Evolutionary conservation across 2,329 filamentous ascomycete genomes (phyloP).

Genomic region (Fusarium verticillioides): DNA sequence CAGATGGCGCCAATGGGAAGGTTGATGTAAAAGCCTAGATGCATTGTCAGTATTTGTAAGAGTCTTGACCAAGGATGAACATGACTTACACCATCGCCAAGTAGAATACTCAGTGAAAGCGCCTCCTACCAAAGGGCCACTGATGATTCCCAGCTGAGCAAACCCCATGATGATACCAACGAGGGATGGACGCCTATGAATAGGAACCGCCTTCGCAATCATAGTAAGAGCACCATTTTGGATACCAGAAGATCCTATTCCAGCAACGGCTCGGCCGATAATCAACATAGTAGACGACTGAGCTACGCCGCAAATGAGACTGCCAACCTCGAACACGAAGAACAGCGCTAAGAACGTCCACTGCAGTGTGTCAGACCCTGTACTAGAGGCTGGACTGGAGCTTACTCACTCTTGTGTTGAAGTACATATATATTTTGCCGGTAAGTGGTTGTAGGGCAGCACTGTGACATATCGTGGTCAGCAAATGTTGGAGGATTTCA

Average conservation of each 20-base stretch:
- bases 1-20: constrained; percentile 56
- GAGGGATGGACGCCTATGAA: constrained; percentile 44
- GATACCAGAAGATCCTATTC: constrained; percentile 58
- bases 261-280: constrained; percentile 60
- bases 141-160: constrained; percentile 56
- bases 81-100: constrained; percentile 59
- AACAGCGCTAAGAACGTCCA: constrained; percentile 47
- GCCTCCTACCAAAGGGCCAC: constrained; percentile 61
- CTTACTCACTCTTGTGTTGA: constrained; percentile 36
- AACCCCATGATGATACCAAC: constrained; percentile 47
- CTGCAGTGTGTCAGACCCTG: constrained; percentile 12
- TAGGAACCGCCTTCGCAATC: constrained; percentile 45
- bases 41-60: constrained; percentile 6
- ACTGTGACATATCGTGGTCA: constrained; percentile 45
- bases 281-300: constrained; percentile 60
- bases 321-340: constrained; percentile 53
- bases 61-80: not conserved
- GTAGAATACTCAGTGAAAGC: constrained; percentile 52
- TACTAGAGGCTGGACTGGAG: constrained; percentile 50
- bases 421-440: constrained; percentile 61
- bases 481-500: constrained; percentile 36
- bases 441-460: constrained; percentile 62
- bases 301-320: constrained; percentile 59
- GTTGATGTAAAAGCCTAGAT: constrained; percentile 58
- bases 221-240: constrained; percentile 52